Base-by-base conservation (phyloP, 768 basidiomycete species). In the Sporobolomyces pararoseus region DNA sequence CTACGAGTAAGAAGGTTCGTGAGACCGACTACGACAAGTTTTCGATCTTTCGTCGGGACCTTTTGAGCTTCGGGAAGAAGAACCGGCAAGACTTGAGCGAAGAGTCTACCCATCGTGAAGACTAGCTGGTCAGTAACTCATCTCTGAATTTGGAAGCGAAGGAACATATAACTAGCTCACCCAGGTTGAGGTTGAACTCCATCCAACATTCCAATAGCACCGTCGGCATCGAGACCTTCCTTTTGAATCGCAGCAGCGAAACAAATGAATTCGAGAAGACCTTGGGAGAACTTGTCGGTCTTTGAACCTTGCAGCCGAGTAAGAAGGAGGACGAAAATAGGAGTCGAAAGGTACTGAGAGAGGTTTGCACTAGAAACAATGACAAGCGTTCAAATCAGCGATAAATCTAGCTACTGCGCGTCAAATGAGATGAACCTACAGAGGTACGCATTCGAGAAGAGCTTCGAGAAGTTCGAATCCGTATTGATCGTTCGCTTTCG, bases 391-490 rank as follows among this genome's bases (percentile, higher is more conserved):
- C 14, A 58, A 42, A n/a, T 17, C 9, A 17, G 19, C 55, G 16
- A 34, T 34, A 32, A 21, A 14, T 19, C 7, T 34, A 9, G 4
- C 4, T 29, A 47, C 29, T 27, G 27, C 16, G 49, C 19, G 34
- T 50, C 16, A 23, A 32, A 32, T 10, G 27, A 13, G 50, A 17
- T 27, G 7, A 32, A 23, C 91, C 79, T 78, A 97, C 91, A 86
- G 82, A 57, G 89, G 87, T 21, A 91, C 84, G 75, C 85, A 80
- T 55, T 84, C 83, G 61, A 92, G 84, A 21, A 96, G 84, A 7
- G 85, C 84, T 68, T 94, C 86, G 54, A 99, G 78, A 17, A 99
- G 81, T 78, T 96, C 93, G 72, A 95, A 92, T 1, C 91, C 95
- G 85, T 89, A 94, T 7, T 81, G 84, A 79, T 99, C 95, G 76